A percentile compares a stretch with the other conserved stretches of the same genome.
Conservation (phyloP, 2,329 filamentous ascomycete genomes). For the Fusarium tjaetaba region DNA sequence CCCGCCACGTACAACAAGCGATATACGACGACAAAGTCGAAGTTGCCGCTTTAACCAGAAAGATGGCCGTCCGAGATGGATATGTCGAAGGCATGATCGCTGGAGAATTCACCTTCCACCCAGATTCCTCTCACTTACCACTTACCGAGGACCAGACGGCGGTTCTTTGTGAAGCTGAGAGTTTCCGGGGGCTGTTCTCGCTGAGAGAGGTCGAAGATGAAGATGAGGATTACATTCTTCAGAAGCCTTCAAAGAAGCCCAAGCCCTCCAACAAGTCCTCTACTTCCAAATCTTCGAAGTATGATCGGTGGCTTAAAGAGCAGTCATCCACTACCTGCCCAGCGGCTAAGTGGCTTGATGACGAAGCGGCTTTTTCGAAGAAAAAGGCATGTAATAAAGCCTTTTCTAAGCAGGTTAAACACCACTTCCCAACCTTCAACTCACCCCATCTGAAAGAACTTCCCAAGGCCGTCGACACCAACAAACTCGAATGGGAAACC, state of each 20-base stretch:
- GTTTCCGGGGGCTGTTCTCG: neutral
- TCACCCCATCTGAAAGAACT: neutral
- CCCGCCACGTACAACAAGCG: neutral
- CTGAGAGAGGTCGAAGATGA: neutral
- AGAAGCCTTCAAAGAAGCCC: neutral
- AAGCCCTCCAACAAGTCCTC: neutral
- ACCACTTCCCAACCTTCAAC: constrained; percentile 1
- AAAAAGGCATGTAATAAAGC: constrained; percentile 12
- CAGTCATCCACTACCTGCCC: constrained; percentile 2
- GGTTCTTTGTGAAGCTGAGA: constrained; percentile 16
- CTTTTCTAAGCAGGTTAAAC: constrained; percentile 13
- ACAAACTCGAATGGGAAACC: neutral
- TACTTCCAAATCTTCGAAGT: neutral
- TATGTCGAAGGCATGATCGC: constrained; percentile 31
- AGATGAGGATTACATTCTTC: neutral
- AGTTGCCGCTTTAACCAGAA: constrained; percentile 11
- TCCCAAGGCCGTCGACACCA: neutral
- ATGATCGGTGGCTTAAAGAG: constrained; percentile 7
- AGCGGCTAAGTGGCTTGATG: neutral
- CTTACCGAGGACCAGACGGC: constrained; percentile 25
- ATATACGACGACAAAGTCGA: constrained; percentile 17
- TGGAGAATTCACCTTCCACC: constrained; percentile 27
- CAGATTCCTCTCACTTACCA: constrained; percentile 17
- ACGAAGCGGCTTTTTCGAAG: neutral
- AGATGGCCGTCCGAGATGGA: constrained; percentile 27